These are phyloP conservation scores for Tillandsia fasciculata DNA, from an alignment of 176 grass and related monocot genomes.

Conservation along the genomic window DNA sequence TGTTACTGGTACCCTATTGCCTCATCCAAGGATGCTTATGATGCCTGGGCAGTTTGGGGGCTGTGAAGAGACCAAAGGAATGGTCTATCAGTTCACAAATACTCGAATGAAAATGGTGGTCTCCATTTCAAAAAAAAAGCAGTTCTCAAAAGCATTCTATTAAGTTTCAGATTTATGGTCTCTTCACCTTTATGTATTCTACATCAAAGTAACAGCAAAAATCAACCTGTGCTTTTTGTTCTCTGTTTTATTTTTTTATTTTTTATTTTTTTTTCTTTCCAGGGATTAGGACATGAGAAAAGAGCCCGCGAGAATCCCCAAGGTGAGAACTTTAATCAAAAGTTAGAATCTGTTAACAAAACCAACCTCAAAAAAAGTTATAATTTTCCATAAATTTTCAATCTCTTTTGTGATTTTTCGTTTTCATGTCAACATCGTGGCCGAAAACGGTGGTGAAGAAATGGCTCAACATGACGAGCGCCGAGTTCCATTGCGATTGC, in stretches of 20 bases:
- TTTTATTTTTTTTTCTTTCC: not conserved
- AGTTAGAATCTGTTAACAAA: not conserved
- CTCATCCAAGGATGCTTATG: slow-evolving; percentile 77
- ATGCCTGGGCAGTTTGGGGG: slow-evolving; percentile 55
- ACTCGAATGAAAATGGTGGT: too few species aligned
- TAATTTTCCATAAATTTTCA: not conserved
- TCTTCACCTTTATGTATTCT: not conserved
- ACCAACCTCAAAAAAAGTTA: not conserved
- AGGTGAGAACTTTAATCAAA: slow-evolving; percentile 24
- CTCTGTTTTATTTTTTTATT: not conserved
- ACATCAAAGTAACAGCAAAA: too few species aligned
- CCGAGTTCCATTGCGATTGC: slow-evolving; percentile 46
- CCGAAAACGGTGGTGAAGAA: slow-evolving; percentile 57
- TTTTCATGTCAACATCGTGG: slow-evolving; percentile 64
- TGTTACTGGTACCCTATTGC: slow-evolving; percentile 69
- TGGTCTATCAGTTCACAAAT: too few species aligned
- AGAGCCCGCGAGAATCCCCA: slow-evolving; percentile 44
- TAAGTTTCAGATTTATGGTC: too few species aligned
- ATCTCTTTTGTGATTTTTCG: not conserved
- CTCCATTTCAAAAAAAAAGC: too few species aligned
- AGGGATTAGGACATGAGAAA: slow-evolving; percentile 25
- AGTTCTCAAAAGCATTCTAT: too few species aligned
- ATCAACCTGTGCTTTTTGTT: not conserved
- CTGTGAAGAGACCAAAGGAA: slow-evolving; percentile 46
- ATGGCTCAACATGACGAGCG: slow-evolving; percentile 59